phyloP scores from a whole-genome alignment of 352 stramenopile genomes.

The Globisporangium abappressorium region DNA sequence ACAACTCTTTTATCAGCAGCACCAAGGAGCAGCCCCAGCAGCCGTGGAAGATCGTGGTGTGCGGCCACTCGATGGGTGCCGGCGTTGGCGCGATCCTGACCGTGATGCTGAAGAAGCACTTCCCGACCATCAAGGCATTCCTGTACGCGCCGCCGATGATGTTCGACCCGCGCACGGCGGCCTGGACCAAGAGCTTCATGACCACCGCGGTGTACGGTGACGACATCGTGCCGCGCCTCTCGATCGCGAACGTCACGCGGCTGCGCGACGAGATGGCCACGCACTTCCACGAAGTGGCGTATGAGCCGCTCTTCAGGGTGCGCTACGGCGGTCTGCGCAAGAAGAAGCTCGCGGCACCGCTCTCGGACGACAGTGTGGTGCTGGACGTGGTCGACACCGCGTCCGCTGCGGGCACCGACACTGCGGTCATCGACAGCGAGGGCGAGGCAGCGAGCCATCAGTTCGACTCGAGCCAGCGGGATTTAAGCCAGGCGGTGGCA shows the following conservation, averaged over 20 bases:
- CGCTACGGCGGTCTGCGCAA: slow-evolving; percentile 43
- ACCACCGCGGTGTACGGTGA: slow-evolving; percentile 72
- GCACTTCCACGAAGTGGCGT: slow-evolving; percentile 63
- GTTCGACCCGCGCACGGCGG: slow-evolving; percentile 56
- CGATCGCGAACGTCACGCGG: slow-evolving; percentile 59
- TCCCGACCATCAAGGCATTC: slow-evolving; percentile 52
- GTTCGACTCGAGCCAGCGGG: slow-evolving; percentile 10
- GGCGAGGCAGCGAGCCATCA: background rate
- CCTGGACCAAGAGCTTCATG: slow-evolving; percentile 61
- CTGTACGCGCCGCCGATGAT: slow-evolving; percentile 65
- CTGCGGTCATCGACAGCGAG: slow-evolving; percentile 10
- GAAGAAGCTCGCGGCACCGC: slow-evolving; percentile 28
- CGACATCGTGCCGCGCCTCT: slow-evolving; percentile 66
- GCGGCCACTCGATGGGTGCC: slow-evolving; percentile 82
- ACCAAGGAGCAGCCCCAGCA: slow-evolving; percentile 12
- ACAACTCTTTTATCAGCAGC: slow-evolving; percentile 1
- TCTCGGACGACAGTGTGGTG: slow-evolving; percentile 13
- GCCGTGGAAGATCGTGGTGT: slow-evolving; percentile 67
- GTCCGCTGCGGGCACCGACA: background rate
- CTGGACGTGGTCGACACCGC: background rate
- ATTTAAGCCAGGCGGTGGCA: background rate
- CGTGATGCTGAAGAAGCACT: slow-evolving; percentile 58
- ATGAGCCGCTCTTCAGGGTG: slow-evolving; percentile 57
- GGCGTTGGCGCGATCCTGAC: slow-evolving; percentile 68
- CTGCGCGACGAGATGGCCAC: slow-evolving; percentile 69